Evolutionary conservation across 2,329 filamentous ascomycete species (phyloP).

Genomic region (Trichoderma aggressivum): DNA sequence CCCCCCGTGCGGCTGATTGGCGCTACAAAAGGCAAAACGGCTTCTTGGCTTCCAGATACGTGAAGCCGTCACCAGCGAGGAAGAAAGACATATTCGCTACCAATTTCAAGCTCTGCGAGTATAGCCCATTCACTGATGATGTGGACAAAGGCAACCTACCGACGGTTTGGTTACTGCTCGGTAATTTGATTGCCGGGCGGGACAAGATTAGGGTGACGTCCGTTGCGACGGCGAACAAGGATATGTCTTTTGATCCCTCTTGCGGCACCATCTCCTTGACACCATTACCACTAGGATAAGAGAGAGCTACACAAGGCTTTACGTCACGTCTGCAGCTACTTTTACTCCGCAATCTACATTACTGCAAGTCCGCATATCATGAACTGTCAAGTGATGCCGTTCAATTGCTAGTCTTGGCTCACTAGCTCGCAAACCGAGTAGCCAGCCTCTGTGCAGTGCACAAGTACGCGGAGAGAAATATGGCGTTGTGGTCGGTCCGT

Average conservation of each 20-base stretch:
- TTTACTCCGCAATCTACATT: neutral
- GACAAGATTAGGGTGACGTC: conserved; percentile 6
- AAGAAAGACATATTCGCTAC: neutral
- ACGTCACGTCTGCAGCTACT: neutral
- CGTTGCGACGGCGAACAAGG: conserved; percentile 8
- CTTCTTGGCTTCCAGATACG: neutral
- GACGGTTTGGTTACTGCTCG: neutral
- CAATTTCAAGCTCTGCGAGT: neutral
- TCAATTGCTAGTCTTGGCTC: neutral
- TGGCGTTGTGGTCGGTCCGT: neutral
- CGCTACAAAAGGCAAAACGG: neutral
- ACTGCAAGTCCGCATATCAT: neutral
- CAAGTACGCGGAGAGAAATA: neutral
- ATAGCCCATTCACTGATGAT: neutral
- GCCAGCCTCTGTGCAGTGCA: neutral
- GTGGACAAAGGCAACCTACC: neutral
- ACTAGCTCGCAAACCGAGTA: neutral
- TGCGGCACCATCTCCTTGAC: neutral
- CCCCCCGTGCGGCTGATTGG: neutral
- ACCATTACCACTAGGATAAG: neutral
- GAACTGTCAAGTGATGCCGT: neutral
- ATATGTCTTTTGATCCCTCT: neutral
- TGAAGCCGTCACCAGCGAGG: neutral
- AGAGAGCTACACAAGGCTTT: neutral
- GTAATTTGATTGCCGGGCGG: neutral